Evolutionary conservation across 1,284 basidiomycete genomes (phyloP), one percentile per base, ranked within the genome.

Genomic region (Sphagnurus paluster): DNA sequence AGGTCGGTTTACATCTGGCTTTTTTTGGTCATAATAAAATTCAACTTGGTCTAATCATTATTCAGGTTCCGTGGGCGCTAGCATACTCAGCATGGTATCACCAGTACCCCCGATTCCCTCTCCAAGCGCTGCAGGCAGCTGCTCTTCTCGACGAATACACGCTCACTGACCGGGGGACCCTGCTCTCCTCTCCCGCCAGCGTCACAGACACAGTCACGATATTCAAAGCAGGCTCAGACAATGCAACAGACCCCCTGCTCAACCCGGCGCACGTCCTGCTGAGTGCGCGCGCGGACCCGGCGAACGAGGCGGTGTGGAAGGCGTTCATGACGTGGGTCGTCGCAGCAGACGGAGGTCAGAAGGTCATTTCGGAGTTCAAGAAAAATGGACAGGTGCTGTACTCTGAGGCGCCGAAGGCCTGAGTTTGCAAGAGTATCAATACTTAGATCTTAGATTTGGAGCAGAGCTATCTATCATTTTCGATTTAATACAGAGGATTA

Each of bases 41-140:
- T 13, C 3, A n/a, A 8, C 8, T 39, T 30, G 11, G 7, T 24
- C 26, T 5, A 39, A n/a, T 8, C 8, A 3, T 24, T 16, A 14
- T 4, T 19, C 1, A 77, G 76, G 69, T 78, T 6, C 77, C 77
- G 4, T 79, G 76, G 77, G 76, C 66, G 2, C 60, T 64, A 24
- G 55, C 66, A 7, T 76, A 76, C 50, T 77, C 75, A 4, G 71
- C 65, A 23, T 79, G 76, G 76, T 80, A 79, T 49, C 77, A 80
- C 51, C 72, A 78, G 52, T 78, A 76, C 56, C 65, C 72, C 1
- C 64, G 60, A 1, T 79, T 73, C 57, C 76, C 76, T 1, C 55
- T 72, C 0, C 64, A 76, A 58, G 74, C 75, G 0, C 56, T 79
- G 14, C 52, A 59, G 24, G 75, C 72, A 0, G 74, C 77, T 1